phyloP scores from a whole-genome alignment of 345 rosid species.

The Lepidium aucheri region DNA sequence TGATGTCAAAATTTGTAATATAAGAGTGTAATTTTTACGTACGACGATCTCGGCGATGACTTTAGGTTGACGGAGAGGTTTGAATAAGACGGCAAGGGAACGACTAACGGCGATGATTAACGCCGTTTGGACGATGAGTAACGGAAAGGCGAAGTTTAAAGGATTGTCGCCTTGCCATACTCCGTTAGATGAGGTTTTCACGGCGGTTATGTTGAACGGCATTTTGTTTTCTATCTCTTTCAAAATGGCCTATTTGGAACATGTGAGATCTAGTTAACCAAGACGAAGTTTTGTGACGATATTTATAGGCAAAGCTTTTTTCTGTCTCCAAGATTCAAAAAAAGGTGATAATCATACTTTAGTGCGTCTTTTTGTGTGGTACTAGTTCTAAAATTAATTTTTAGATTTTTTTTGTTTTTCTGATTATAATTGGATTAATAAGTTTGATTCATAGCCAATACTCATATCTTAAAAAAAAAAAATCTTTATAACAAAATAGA shows the following conservation, averaged over 20 bases:
- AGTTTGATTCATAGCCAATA: too few species aligned
- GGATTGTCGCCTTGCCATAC: conserved; percentile 95
- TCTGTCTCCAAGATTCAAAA: neutral
- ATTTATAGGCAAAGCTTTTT: conserved; percentile 14
- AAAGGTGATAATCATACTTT: neutral
- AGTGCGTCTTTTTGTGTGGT: neutral
- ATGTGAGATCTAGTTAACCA: neutral
- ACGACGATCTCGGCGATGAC: conserved; percentile 91
- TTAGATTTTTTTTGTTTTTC: too few species aligned
- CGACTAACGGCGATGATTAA: conserved; percentile 59
- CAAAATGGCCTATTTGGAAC: neutral
- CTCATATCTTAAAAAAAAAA: too few species aligned
- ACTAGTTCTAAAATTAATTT: neutral
- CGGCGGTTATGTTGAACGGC: conserved; percentile 38
- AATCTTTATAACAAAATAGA: too few species aligned
- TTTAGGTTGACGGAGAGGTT: conserved; percentile 89
- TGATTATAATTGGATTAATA: too few species aligned
- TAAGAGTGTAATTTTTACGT: conserved; percentile 2
- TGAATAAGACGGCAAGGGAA: conserved; percentile 59
- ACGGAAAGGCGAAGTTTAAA: conserved; percentile 67
- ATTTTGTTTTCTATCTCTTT: neutral
- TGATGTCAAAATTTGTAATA: neutral
- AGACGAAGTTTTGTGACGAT: neutral
- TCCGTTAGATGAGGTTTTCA: conserved; percentile 74
- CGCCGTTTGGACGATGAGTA: conserved; percentile 64